Percentiles rank a stretch among this genome's conserved stretches.
phyloP scores from a whole-genome alignment of 306 rosid genomes.

The Vigna radiata region DNA sequence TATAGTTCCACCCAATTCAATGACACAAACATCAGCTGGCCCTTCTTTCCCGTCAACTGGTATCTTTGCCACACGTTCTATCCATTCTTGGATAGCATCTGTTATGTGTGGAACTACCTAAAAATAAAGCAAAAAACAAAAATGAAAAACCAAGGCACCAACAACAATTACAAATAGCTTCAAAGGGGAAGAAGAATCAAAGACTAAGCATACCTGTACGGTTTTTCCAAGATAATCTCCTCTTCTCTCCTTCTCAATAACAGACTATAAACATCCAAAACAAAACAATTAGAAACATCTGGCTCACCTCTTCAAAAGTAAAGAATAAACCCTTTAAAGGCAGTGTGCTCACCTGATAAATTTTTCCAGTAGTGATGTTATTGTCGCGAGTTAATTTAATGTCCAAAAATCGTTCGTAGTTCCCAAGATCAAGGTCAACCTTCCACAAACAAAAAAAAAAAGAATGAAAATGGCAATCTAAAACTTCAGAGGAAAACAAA shows the following conservation, averaged over 20 bases:
- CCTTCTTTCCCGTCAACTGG: constrained; percentile 90
- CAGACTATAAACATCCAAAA: constrained; percentile 57
- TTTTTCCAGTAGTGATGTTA: constrained; percentile 90
- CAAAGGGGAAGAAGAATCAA: neutral
- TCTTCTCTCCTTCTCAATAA: constrained; percentile 80
- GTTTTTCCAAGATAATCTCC: constrained; percentile 94
- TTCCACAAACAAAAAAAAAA: constrained; percentile 42
- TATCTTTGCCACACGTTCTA: constrained; percentile 80
- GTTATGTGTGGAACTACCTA: constrained; percentile 93
- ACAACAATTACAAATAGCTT: constrained; percentile 22
- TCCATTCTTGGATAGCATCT: constrained; percentile 92
- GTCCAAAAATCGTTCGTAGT: constrained; percentile 87
- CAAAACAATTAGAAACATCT: constrained; percentile 16
- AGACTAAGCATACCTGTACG: constrained; percentile 67
- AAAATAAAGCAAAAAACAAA: constrained; percentile 28
- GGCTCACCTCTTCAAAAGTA: constrained; percentile 11
- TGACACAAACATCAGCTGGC: constrained; percentile 90
- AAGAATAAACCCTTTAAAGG: constrained; percentile 14
- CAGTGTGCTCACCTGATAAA: constrained; percentile 68
- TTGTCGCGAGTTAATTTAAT: constrained; percentile 79
- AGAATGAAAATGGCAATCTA: constrained; percentile 7
- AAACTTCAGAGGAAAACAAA: constrained; percentile 5
- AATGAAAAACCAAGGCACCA: constrained; percentile 42
- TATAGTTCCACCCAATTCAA: constrained; percentile 92
- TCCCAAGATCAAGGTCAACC: constrained; percentile 97